A percentile compares a stretch with the other conserved stretches of the same genome.
These are phyloP conservation scores for Talaromyces adpressus DNA, from an alignment of 495 filamentous ascomycete genomes.

Conservation along the genomic window DNA sequence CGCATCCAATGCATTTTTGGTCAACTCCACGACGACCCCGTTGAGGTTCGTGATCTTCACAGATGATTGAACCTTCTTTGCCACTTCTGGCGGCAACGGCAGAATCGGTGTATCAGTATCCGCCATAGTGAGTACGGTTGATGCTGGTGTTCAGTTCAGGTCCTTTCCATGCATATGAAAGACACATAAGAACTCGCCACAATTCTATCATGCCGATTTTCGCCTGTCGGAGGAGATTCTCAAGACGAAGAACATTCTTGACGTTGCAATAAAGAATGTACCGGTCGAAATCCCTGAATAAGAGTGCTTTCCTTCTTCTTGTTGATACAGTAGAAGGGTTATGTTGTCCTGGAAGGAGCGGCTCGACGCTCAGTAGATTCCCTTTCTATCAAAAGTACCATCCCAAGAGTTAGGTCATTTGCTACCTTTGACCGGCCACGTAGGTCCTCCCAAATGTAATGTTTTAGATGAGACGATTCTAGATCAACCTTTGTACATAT, in stretches of 20 bases:
- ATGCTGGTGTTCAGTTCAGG: too few relatives aligned
- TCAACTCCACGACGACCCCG: constrained; percentile 64
- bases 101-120: constrained; percentile 43
- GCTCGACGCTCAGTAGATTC: neutral
- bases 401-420: neutral
- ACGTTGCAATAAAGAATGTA: neutral
- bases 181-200: neutral
- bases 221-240: neutral
- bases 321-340: neutral
- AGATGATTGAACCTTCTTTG: constrained; percentile 84
- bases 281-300: neutral
- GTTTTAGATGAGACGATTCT: neutral
- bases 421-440: neutral
- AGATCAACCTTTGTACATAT: too few relatives aligned
- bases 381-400: neutral
- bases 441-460: neutral
- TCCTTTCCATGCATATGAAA: neutral
- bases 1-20: constrained; percentile 85
- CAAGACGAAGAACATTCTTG: neutral
- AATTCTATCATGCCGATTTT: neutral
- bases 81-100: constrained; percentile 65
- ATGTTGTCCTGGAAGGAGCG: neutral
- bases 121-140: too few relatives aligned
- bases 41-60: constrained; percentile 67
- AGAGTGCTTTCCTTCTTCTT: neutral